These are phyloP conservation scores for Xylaria hypoxylon DNA, from an alignment of 2,329 filamentous ascomycete species.

Conservation along the genomic window DNA sequence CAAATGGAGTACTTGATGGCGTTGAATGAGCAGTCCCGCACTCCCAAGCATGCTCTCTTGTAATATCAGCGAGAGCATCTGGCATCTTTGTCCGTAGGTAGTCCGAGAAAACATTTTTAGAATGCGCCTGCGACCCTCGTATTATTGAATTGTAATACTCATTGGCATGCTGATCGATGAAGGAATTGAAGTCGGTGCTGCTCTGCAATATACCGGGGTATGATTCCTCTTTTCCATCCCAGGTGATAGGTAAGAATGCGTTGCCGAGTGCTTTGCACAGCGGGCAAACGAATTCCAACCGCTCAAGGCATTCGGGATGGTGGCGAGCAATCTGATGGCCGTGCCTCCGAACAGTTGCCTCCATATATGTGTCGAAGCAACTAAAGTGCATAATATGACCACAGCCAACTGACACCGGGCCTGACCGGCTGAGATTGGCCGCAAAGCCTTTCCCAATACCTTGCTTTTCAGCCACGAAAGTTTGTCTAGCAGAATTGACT, in stretches of 20 bases:
- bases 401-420: constrained; percentile 89
- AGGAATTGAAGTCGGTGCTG: constrained; percentile 71
- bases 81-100: constrained; percentile 56
- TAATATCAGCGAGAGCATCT: constrained; percentile 53
- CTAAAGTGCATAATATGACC: constrained; percentile 98
- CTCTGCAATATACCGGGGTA: constrained; percentile 79
- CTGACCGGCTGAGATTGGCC: constrained; percentile 71
- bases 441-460: constrained; percentile 91
- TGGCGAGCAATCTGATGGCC: constrained; percentile 92
- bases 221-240: constrained; percentile 90
- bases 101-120: constrained; percentile 53
- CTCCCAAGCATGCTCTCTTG: constrained; percentile 59
- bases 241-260: constrained; percentile 92
- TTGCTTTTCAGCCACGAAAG: constrained; percentile 79
- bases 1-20: constrained; percentile 56
- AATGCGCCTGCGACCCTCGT: constrained; percentile 48
- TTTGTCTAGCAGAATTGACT: constrained; percentile 76
- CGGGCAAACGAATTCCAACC: constrained; percentile 94
- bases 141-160: constrained; percentile 39
- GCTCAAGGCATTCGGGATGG: constrained; percentile 83
- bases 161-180: constrained; percentile 71
- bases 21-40: constrained; percentile 47
- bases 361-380: constrained; percentile 93
- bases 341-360: constrained; percentile 85
- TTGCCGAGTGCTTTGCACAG: constrained; percentile 97